phyloP scores from a whole-genome alignment of 1,284 basidiomycete species.

The Phellinidium pouzarii region DNA sequence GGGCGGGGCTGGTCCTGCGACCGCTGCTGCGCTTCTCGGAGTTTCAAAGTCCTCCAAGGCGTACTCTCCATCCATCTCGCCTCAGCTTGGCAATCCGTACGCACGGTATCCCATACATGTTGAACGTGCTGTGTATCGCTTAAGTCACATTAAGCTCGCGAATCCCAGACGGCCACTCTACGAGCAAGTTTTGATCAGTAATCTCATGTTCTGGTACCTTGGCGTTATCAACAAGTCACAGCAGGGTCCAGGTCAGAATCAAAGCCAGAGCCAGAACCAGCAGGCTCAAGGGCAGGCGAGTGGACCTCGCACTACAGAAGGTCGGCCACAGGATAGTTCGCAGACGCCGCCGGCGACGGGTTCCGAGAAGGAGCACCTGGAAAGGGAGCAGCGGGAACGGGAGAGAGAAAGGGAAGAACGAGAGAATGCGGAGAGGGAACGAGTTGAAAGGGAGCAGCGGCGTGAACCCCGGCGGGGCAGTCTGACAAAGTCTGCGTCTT shows the following conservation, averaged over 20 bases:
- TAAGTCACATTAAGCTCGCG: constrained; percentile 97
- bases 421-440: constrained; percentile 21
- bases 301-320: background rate
- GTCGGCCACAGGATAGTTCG: constrained; percentile 36
- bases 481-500: constrained; percentile 47
- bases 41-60: constrained; percentile 73
- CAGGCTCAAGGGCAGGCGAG: constrained; percentile 10
- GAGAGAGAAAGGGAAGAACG: constrained; percentile 27
- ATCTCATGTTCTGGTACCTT: constrained; percentile 99
- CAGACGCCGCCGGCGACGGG: constrained; percentile 32
- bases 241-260: constrained; percentile 19
- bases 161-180: constrained; percentile 94
- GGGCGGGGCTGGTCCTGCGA: constrained; percentile 64
- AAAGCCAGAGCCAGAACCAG: constrained; percentile 8
- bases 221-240: constrained; percentile 88
- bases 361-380: constrained; percentile 38
- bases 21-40: constrained; percentile 77
- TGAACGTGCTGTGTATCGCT: constrained; percentile 93
- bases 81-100: constrained; percentile 58
- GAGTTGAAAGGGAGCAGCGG: constrained; percentile 25
- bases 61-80: constrained; percentile 53
- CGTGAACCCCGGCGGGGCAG: constrained; percentile 32
- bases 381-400: constrained; percentile 39
- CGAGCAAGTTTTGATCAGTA: constrained; percentile 98
- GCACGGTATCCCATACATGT: constrained; percentile 96